Base-by-base conservation (phyloP, 345 rosid genomes). In the Corymbia maculata region DNA sequence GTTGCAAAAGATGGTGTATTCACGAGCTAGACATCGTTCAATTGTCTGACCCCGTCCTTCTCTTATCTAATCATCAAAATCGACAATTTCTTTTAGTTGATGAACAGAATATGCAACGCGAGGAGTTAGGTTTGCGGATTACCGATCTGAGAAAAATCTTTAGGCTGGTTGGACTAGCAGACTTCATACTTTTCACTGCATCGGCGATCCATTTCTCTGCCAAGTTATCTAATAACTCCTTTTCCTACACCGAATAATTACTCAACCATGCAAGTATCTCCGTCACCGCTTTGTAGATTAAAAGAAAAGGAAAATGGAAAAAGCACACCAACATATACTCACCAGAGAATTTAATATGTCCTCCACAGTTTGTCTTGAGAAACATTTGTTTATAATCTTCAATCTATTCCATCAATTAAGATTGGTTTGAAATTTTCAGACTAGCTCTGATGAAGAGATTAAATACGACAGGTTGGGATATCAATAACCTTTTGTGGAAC, bases 121-220 rank as follows among this genome's bases (percentile, higher is more conserved):
- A 16, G 55, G 55, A 52, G 55, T 52, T 52, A 52, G 55, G 19
- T 55, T 55, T 55, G 59, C 8, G 26, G 7, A 3, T 85, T 86
- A 92, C 92, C 87, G 88, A 84, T 91, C 86, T 87, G 5, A 91
- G 92, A 59, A 88, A 86, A 28, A 91, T 28, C 70, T 92, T 92
- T 6, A 90, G 92, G 70, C 93, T 70, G 17, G 66, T 36, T 6
- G 91, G 93, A 51, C 90, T 85, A 32, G 90, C 64, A 11, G 91
- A 86, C 51, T 90, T 91, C 53, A 90, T 90, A 36, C 87, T 88
- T 5, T 86, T 75, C 9, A 90, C 87, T 15, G 90, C 92, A 45
- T 32, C 79, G 15, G 15, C 47, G 13, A 89, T 88, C 92, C 93
- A 92, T 22, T 61, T 86, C 49, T 89, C 90, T 36, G 36, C 17